Conservation (phyloP, 1,284 basidiomycete genomes). For the Anthracocystis panici-leucophaei region DNA sequence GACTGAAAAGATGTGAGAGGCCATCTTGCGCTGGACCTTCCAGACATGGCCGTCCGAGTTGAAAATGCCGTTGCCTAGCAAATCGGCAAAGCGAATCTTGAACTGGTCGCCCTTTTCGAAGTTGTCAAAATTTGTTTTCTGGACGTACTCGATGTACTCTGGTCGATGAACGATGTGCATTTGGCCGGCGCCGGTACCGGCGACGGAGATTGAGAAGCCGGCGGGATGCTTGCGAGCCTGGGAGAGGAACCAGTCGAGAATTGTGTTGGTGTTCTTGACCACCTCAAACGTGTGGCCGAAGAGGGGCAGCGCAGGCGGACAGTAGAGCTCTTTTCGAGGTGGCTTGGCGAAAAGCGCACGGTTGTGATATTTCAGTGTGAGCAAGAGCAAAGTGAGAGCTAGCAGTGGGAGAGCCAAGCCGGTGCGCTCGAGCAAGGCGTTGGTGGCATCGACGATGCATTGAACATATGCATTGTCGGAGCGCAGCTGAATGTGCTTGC, state of each 20-base stretch:
- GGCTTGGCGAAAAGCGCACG: conserved; percentile 32
- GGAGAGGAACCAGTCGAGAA: conserved; percentile 36
- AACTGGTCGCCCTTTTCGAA: conserved; percentile 57
- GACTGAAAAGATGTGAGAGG: conserved; percentile 62
- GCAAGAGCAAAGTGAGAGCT: conserved; percentile 24
- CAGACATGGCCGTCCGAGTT: conserved; percentile 65
- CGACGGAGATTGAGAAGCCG: conserved; percentile 33
- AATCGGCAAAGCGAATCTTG: conserved; percentile 45
- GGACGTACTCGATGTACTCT: conserved; percentile 65
- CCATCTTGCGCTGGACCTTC: conserved; percentile 65
- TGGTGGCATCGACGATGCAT: conserved; percentile 12
- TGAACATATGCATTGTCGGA: conserved; percentile 35
- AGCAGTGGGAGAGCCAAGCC: conserved; percentile 29
- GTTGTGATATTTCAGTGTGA: conserved; percentile 45
- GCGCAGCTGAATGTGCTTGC: conserved; percentile 26
- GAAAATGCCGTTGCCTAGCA: conserved; percentile 62
- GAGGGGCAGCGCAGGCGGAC: conserved; percentile 31
- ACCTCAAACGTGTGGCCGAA: conserved; percentile 38
- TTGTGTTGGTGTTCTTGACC: conserved; percentile 13
- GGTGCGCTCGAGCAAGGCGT: conserved; percentile 19
- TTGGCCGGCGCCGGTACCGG: conserved; percentile 28
- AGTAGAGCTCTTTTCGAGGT: conserved; percentile 37
- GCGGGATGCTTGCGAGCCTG: conserved; percentile 15
- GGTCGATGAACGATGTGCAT: conserved; percentile 48
- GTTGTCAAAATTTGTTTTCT: conserved; percentile 68